A percentile compares a stretch with the other conserved stretches of the same genome.
phyloP scores from a whole-genome alignment of 2,329 filamentous ascomycete genomes.

The Fusarium heterosporum region DNA sequence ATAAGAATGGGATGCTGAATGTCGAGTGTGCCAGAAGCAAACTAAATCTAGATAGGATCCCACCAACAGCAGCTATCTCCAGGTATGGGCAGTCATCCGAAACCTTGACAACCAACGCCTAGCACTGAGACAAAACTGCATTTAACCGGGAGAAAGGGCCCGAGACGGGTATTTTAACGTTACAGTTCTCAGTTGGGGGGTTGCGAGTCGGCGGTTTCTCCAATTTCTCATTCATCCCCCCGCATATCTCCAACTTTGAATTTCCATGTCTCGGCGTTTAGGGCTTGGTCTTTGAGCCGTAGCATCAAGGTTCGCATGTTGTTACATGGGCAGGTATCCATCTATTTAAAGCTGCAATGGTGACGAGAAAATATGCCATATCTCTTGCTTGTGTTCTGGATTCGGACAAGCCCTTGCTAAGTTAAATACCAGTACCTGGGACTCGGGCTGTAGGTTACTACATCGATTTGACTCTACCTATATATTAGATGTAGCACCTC shows the following conservation, averaged over 20 bases:
- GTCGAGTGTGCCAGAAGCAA: neutral
- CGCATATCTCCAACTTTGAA: neutral
- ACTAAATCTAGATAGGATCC: neutral
- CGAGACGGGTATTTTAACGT: neutral
- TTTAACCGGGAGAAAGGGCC: slow-evolving; percentile 23
- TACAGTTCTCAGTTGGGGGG: neutral
- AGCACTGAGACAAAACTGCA: slow-evolving; percentile 6
- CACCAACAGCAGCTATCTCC: slow-evolving; percentile 6
- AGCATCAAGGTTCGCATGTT: no score
- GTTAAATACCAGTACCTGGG: no score
- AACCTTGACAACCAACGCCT: slow-evolving; percentile 10
- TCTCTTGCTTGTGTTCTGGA: no score
- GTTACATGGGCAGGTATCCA: no score
- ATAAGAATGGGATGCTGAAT: neutral
- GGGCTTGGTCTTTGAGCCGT: no score
- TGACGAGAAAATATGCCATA: no score
- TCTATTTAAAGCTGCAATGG: no score
- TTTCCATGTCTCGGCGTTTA: neutral
- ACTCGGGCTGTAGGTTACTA: no score
- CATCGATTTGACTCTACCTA: no score
- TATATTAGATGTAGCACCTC: no score
- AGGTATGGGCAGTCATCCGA: slow-evolving; percentile 27
- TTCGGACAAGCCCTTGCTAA: no score
- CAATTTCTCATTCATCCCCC: neutral
- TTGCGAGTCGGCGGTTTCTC: neutral